phyloP scores from a whole-genome alignment of 768 basidiomycete genomes.

The Albatrellus ellisii region DNA sequence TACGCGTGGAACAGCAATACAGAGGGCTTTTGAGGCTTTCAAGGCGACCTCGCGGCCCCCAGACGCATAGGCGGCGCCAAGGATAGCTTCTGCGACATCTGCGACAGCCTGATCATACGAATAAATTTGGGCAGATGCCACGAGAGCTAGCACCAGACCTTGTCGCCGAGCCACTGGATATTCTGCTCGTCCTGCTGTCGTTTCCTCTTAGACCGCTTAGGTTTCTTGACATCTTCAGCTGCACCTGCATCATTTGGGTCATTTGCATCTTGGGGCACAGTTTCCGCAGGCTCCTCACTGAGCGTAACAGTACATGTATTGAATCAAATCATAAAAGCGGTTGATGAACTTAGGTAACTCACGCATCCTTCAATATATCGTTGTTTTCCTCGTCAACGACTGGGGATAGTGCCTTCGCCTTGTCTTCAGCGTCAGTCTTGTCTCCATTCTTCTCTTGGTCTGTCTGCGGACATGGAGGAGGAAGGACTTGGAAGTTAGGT shows the following conservation, averaged over 20 bases:
- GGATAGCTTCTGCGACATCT: conserved; percentile 76
- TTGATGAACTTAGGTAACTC: no score
- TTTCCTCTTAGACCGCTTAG: conserved; percentile 25
- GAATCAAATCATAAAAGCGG: no score
- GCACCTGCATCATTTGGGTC: conserved; percentile 5
- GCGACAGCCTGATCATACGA: conserved; percentile 46
- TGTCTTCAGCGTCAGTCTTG: neutral
- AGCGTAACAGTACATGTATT: no score
- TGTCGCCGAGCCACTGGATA: conserved; percentile 60
- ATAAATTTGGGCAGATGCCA: neutral
- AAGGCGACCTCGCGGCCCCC: conserved; percentile 60
- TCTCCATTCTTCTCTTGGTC: neutral
- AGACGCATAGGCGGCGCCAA: conserved; percentile 69
- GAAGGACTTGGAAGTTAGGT: conserved; percentile 24
- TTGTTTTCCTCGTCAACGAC: neutral
- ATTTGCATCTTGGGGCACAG: neutral
- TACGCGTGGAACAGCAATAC: conserved; percentile 49
- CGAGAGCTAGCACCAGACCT: conserved; percentile 31
- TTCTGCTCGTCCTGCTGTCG: conserved; percentile 26
- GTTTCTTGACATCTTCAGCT: neutral
- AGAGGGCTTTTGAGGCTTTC: conserved; percentile 47
- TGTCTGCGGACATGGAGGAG: conserved; percentile 10
- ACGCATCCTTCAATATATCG: no score
- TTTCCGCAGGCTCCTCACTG: neutral
- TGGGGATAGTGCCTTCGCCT: neutral